Percentiles rank a stretch among this genome's conserved stretches.
Conservation (phyloP, 2,329 filamentous ascomycete genomes). For the Huntiella savannae region DNA sequence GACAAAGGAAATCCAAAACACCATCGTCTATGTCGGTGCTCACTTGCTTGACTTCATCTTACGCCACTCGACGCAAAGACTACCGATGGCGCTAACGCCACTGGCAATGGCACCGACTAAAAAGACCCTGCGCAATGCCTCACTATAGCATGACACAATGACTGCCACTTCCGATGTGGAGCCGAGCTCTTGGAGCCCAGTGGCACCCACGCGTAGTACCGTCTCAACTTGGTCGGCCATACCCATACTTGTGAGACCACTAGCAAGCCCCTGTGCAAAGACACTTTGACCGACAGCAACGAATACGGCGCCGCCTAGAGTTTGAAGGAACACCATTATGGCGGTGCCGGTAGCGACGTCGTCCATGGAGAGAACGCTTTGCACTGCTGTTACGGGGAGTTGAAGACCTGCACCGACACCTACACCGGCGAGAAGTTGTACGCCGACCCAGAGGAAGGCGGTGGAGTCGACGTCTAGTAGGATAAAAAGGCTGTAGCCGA, state of each 20-base stretch:
- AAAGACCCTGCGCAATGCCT: conserved; percentile 7
- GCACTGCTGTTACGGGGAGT: conserved; percentile 25
- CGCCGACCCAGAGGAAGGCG: conserved; percentile 8
- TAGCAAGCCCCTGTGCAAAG: conserved; percentile 17
- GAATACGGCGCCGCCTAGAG: conserved; percentile 27
- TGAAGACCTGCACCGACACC: conserved; percentile 25
- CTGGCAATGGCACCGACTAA: conserved; percentile 6
- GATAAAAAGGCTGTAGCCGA: conserved; percentile 21
- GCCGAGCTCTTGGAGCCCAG: conserved; percentile 2
- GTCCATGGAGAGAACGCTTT: conserved; percentile 23
- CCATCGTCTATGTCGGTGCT: neutral
- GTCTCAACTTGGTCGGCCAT: neutral
- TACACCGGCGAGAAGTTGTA: conserved; percentile 16
- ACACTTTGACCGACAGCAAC: conserved; percentile 32
- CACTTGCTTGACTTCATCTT: conserved; percentile 1
- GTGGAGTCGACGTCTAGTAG: conserved; percentile 18
- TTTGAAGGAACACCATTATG: conserved; percentile 27
- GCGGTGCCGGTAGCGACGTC: conserved; percentile 29
- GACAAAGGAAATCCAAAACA: neutral
- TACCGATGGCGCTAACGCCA: conserved; percentile 7
- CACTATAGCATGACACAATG: conserved; percentile 3
- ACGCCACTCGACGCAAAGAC: conserved; percentile 4
- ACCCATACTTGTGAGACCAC: neutral
- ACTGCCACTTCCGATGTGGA: neutral
- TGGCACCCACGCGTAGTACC: conserved; percentile 3